These are phyloP conservation scores for Epichloe glyceriae DNA, from an alignment of 2,329 filamentous ascomycete species.

Conservation along the genomic window DNA sequence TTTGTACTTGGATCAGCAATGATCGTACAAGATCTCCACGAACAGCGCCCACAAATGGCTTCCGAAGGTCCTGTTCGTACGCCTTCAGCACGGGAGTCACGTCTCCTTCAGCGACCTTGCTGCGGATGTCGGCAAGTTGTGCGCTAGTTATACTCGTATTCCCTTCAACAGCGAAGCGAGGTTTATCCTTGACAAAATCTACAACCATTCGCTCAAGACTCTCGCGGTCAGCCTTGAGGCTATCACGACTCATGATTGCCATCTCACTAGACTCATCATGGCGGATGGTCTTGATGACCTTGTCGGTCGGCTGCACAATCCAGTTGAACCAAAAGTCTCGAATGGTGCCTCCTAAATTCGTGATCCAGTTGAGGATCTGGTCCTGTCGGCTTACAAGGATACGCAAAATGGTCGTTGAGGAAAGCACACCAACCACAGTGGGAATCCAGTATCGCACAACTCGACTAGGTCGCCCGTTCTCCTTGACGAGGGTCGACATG, in stretches of 20 bases:
- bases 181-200: slow-evolving; percentile 81
- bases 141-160: slow-evolving; percentile 43
- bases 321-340: slow-evolving; percentile 94
- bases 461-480: slow-evolving; percentile 63
- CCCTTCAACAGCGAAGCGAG: slow-evolving; percentile 40
- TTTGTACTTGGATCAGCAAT: slow-evolving; percentile 90
- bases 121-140: slow-evolving; percentile 61
- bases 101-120: slow-evolving; percentile 80
- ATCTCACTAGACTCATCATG: slow-evolving; percentile 90
- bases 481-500: slow-evolving; percentile 40
- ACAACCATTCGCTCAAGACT: slow-evolving; percentile 97
- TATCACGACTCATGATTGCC: slow-evolving; percentile 90
- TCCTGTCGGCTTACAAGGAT: slow-evolving; percentile 62
- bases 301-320: slow-evolving; percentile 75
- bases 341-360: slow-evolving; percentile 63
- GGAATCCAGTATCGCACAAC: slow-evolving; percentile 85
- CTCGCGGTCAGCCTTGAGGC: slow-evolving; percentile 76
- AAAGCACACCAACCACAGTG: slow-evolving; percentile 55
- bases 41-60: slow-evolving; percentile 69
- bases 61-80: slow-evolving; percentile 79
- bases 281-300: slow-evolving; percentile 80
- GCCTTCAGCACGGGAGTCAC: slow-evolving; percentile 82
- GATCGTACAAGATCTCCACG: slow-evolving; percentile 80
- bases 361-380: slow-evolving; percentile 68
- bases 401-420: slow-evolving; percentile 74